Percentiles rank a stretch among this genome's conserved stretches.
Conservation (phyloP, 768 basidiomycete genomes). For the Amylocystis lapponica region DNA sequence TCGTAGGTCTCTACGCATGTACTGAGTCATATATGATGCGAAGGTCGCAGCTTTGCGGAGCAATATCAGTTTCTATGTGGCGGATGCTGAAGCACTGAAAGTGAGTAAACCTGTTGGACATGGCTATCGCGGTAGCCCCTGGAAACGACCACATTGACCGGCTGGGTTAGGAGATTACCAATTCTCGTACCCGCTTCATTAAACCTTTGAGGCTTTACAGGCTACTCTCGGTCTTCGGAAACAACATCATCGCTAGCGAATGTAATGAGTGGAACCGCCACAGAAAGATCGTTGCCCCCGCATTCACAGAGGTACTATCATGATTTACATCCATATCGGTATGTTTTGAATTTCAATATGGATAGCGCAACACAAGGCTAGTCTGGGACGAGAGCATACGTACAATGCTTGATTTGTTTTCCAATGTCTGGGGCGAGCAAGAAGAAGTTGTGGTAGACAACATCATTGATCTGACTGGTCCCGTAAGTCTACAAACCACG, state of each 20-base stretch:
- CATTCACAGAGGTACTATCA: constrained; percentile 48
- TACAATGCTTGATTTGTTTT: constrained; percentile 24
- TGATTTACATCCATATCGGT: background rate
- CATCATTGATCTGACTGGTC: constrained; percentile 43
- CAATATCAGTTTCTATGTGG: constrained; percentile 7
- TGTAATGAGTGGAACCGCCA: constrained; percentile 61
- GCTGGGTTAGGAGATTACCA: constrained; percentile 46
- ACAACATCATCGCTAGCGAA: constrained; percentile 58
- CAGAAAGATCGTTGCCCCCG: constrained; percentile 52
- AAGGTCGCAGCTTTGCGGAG: too few relatives aligned
- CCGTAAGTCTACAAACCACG: constrained; percentile 28
- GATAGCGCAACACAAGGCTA: constrained; percentile 28
- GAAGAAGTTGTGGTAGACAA: constrained; percentile 38
- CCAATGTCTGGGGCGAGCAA: constrained; percentile 39
- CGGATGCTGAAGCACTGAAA: constrained; percentile 12
- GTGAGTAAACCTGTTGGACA: constrained; percentile 3
- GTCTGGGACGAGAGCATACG: constrained; percentile 31
- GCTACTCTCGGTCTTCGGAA: constrained; percentile 44
- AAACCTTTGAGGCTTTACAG: constrained; percentile 47
- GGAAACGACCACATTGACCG: too few relatives aligned
- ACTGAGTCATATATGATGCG: too few relatives aligned
- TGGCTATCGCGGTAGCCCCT: background rate
- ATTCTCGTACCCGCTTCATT: constrained; percentile 44
- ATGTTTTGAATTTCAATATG: too few relatives aligned
- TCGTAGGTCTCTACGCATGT: background rate